These are phyloP conservation scores for Raphidocelis subcapitata DNA, from an alignment of 139 green algal species.

Conservation along the genomic window DNA sequence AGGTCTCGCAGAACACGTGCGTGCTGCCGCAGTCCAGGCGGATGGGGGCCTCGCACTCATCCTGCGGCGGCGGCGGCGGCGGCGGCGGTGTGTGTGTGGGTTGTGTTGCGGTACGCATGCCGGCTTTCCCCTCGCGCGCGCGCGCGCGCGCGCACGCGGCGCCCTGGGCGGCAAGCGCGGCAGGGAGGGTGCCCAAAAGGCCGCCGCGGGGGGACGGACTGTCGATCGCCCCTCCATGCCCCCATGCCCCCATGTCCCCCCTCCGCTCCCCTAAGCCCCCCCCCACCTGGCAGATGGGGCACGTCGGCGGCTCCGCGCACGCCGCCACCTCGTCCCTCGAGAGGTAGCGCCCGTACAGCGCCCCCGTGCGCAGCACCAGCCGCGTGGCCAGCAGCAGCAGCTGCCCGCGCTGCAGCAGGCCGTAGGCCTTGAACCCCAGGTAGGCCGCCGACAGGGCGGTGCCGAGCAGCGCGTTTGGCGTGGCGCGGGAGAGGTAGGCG, in stretches of 20 bases:
- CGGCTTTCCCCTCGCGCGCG: too few relatives aligned
- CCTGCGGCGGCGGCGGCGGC: too few relatives aligned
- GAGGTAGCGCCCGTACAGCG: constrained; percentile 53
- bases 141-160: too few relatives aligned
- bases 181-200: too few relatives aligned
- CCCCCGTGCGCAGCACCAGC: constrained; percentile 27
- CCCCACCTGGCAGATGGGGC: constrained; percentile 82
- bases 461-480: constrained; percentile 31
- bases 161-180: too few relatives aligned
- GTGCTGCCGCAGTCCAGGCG: too few relatives aligned
- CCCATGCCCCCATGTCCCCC: neutral
- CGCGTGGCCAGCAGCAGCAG: constrained; percentile 34
- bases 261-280: neutral
- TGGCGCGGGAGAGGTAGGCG: constrained; percentile 36
- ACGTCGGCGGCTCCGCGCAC: constrained; percentile 44
- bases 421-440: constrained; percentile 51
- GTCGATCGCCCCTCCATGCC: too few relatives aligned
- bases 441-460: constrained; percentile 53
- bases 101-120: too few relatives aligned
- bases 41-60: too few relatives aligned
- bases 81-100: too few relatives aligned
- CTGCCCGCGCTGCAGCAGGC: constrained; percentile 30
- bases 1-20: too few relatives aligned
- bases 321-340: constrained; percentile 41
- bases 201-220: too few relatives aligned